Base-by-base conservation (phyloP, 495 filamentous ascomycete genomes). In the Penicillium riverlandense region DNA sequence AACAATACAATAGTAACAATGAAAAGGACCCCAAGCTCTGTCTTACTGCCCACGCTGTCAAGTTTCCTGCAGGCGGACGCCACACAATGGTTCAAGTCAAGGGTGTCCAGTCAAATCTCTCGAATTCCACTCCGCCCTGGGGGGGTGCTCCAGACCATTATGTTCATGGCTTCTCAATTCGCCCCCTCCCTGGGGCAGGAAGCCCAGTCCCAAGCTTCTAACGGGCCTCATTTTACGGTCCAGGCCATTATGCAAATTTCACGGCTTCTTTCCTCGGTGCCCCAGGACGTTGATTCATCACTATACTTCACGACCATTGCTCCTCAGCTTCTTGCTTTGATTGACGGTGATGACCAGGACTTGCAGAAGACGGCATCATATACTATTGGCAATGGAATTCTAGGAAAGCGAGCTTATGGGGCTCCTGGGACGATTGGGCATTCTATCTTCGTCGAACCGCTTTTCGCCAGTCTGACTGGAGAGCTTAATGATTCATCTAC, bases 321-420 rank as follows among this genome's bases (percentile, higher is more conserved):
- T 3, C 79, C 82, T 8, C 85, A 90, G 50, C 68, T 92, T 10
- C 62, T 85, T 13, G 52, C 57, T 29, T 69, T 90, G 11, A 72
- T 92, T 14, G 83, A 88, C 52, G 83, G 82, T 1, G 65, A 70
- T 28, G 77, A 80, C 27, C 70, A 63, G 5, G 85, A 88, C 53
- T 62, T 90, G 47, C 71, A 63, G 44, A 83, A 74, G 49, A 81
- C 76, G 6, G 83, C 81, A 4, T 77, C 83, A 0, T 87, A 87
- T 55, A 75, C 86, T 35, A 83, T 90, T 42, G 85, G 83, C 0
- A 83, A 80, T 53, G 84, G 85, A 1, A 80, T 90, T 13, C 56
- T 92, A 38, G 79, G 80, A 0, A 80, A 79, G 43, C 81, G 77
- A 40, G 61, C 72, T 22, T 79, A 75, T 52, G 86, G 87, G 7